These are phyloP conservation scores for Pseudocercospora fuligena DNA, from an alignment of 2,329 filamentous ascomycete species.

Conservation along the genomic window DNA sequence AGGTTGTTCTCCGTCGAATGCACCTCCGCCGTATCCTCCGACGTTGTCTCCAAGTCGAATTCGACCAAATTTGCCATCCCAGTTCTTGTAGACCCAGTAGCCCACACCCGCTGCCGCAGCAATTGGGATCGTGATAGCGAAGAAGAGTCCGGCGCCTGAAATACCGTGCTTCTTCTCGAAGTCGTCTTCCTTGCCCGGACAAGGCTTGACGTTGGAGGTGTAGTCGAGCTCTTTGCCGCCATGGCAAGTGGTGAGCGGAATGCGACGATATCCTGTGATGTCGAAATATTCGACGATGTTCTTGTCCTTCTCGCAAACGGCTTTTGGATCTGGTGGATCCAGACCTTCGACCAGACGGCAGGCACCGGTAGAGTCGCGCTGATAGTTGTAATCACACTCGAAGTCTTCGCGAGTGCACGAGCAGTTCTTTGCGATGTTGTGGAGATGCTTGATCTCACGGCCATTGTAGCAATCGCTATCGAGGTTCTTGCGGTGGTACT, in stretches of 20 bases:
- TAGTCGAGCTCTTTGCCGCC: conserved; percentile 78
- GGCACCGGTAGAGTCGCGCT: conserved; percentile 75
- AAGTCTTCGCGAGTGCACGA: conserved; percentile 83
- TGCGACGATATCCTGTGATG: conserved; percentile 83
- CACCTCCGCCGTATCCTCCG: conserved; percentile 36
- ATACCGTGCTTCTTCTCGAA: conserved; percentile 74
- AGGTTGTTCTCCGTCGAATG: conserved; percentile 71
- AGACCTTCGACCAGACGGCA: conserved; percentile 79
- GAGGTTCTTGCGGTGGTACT: conserved; percentile 89
- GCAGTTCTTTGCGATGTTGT: conserved; percentile 75
- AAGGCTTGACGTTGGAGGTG: conserved; percentile 64
- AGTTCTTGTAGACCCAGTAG: conserved; percentile 84
- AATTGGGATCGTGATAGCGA: conserved; percentile 80
- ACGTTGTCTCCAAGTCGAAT: conserved; percentile 76
- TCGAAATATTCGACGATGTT: conserved; percentile 79
- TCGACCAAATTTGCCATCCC: conserved; percentile 88
- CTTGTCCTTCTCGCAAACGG: conserved; percentile 66
- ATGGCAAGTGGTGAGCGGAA: conserved; percentile 85
- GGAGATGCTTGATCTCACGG: conserved; percentile 63
- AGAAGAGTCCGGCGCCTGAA: conserved; percentile 77
- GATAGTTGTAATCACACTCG: conserved; percentile 97
- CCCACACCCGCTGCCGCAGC: conserved; percentile 72
- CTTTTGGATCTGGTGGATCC: conserved; percentile 63
- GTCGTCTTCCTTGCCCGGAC: conserved; percentile 80
- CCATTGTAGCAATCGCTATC: conserved; percentile 82